These are phyloP conservation scores for Phanerochaete sordida DNA, from an alignment of 768 basidiomycete genomes.

Conservation along the genomic window DNA sequence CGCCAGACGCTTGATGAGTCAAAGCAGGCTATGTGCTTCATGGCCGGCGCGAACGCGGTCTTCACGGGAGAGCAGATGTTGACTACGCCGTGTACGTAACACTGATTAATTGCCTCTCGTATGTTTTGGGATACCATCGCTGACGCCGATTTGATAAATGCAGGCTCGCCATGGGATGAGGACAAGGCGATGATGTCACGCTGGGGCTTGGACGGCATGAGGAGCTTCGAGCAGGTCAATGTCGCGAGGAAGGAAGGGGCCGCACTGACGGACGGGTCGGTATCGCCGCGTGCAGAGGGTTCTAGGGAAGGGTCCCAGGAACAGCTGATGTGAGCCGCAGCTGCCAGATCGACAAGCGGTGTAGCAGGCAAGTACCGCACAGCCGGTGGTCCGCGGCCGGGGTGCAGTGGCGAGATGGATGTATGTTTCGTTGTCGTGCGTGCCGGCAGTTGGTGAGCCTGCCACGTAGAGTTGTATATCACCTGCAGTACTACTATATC, in stretches of 20 bases:
- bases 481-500: not conserved
- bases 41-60: conserved; percentile 97
- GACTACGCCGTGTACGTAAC: conserved; percentile 84
- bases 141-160: conserved; percentile 7
- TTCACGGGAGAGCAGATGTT: conserved; percentile 99
- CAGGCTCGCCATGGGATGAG: conserved; percentile 95
- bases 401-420: not conserved
- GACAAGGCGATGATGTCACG: conserved; percentile 93
- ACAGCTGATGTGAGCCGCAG: not conserved
- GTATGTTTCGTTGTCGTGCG: not conserved
- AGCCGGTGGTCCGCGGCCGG: not conserved
- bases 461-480: not conserved
- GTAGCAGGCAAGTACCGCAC: not conserved
- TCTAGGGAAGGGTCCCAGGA: not conserved
- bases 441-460: not conserved
- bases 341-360: not conserved
- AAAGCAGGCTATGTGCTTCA: conserved; percentile 97
- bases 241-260: conserved; percentile 53
- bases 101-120: not conserved
- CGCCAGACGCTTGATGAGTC: conserved; percentile 84
- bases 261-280: not conserved
- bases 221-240: conserved; percentile 74
- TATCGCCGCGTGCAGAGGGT: not conserved
- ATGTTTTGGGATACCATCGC: conserved; percentile 7
- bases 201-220: conserved; percentile 92